Evolutionary conservation across 2,329 filamentous ascomycete genomes (phyloP), one percentile per base, ranked within the genome.

Genomic region (Paraphaeosphaeria minitans): DNA sequence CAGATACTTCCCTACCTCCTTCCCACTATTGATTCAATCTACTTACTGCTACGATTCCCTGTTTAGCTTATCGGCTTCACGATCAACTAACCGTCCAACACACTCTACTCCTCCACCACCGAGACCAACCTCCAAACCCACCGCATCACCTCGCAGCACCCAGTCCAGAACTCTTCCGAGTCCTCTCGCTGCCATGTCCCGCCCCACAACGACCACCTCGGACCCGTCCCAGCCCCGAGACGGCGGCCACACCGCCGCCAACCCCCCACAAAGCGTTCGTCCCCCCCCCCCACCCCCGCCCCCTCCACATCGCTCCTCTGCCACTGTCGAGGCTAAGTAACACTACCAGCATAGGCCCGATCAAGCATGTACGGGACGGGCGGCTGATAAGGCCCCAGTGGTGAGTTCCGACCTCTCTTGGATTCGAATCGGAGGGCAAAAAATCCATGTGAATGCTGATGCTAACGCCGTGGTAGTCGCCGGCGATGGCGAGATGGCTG

Each of bases 401-500:
- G 51, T 53, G 14, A 9, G 39, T 12, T 6, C 27, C 4, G 6
- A n/a, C n/a, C 6, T 27, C n/a, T 16, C 19, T 5, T 9, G n/a
- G 37, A 6, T n/a, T 16, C 6, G 37, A 8, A n/a, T n/a, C n/a
- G n/a, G n/a, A n/a, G n/a, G n/a, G n/a, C n/a, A n/a, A n/a, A n/a
- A n/a, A n/a, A n/a, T n/a, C n/a, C n/a, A n/a, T n/a, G n/a, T n/a
- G n/a, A n/a, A n/a, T n/a, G n/a, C n/a, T n/a, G n/a, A n/a, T n/a
- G n/a, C n/a, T n/a, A n/a, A n/a, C n/a, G n/a, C n/a, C n/a, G n/a
- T n/a, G 14, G 12, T 16, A 43, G 33, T 49, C 45, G 13, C 21
- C 45, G 10, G 57, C 60, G 19, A 65, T 70, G 58, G 35, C 45
- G 16, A 63, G 56, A 13, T 70, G 63, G 65, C 55, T 68, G 0